Percentiles rank a stretch among this genome's conserved stretches.
Evolutionary conservation across 2,329 filamentous ascomycete species (phyloP).

Genomic region (Allantophomopsis lycopodina): DNA sequence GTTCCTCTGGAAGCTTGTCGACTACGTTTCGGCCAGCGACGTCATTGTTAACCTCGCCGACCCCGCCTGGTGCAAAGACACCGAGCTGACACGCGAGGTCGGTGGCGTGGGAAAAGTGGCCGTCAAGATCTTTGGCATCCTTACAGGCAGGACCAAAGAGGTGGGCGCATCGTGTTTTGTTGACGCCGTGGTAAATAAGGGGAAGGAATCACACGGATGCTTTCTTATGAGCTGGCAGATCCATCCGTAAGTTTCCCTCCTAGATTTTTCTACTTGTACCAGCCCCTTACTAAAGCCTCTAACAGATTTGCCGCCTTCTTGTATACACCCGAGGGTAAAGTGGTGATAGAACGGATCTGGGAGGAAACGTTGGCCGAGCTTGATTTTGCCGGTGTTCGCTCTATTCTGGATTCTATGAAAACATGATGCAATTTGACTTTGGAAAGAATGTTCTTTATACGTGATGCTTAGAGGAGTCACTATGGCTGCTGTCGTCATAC

Average conservation of each 20-base stretch:
- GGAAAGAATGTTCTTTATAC: no score
- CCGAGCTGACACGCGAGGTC: constrained; percentile 22
- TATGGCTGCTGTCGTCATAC: no score
- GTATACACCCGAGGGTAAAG: constrained; percentile 21
- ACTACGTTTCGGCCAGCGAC: constrained; percentile 19
- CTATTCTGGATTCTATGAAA: constrained; percentile 2
- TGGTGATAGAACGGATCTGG: constrained; percentile 23
- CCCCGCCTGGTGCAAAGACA: constrained; percentile 22
- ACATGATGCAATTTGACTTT: no score
- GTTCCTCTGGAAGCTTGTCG: constrained; percentile 23
- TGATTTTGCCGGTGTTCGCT: constrained; percentile 15
- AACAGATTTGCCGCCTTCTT: constrained; percentile 17
- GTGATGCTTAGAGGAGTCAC: no score
- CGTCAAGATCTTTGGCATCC: constrained; percentile 8
- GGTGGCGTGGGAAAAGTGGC: constrained; percentile 8
- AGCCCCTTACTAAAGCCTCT: no score
- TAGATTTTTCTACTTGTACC: no score
- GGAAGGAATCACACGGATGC: constrained; percentile 31
- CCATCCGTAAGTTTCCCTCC: no score
- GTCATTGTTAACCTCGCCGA: constrained; percentile 23
- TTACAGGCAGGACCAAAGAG: constrained; percentile 18
- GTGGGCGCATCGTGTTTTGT: constrained; percentile 31
- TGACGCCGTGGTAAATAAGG: constrained; percentile 29
- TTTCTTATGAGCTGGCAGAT: background rate
- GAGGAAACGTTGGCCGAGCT: constrained; percentile 22